phyloP scores from a whole-genome alignment of 768 basidiomycete genomes.

The Dictyophora rubrovolvata region DNA sequence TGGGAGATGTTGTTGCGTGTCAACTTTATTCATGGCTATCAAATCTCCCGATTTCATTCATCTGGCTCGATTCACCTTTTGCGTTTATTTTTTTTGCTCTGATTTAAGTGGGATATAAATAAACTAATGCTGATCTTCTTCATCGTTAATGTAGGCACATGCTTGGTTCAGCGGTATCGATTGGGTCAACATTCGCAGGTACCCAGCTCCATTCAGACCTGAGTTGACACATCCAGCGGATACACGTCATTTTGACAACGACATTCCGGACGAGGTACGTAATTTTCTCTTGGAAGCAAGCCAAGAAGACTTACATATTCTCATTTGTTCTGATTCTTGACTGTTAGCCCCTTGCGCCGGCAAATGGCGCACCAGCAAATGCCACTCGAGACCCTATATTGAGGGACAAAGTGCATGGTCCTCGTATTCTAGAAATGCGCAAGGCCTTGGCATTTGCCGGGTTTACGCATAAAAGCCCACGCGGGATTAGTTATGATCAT shows the following conservation, averaged over 20 bases:
- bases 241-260: constrained; percentile 90
- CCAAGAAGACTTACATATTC: background rate
- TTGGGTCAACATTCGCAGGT: constrained; percentile 77
- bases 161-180: constrained; percentile 89
- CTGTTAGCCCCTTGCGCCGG: constrained; percentile 71
- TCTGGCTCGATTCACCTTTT: background rate
- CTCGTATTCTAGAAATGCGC: constrained; percentile 78
- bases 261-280: constrained; percentile 82
- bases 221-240: constrained; percentile 75
- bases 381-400: constrained; percentile 85
- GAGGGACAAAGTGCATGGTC: constrained; percentile 75
- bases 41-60: background rate
- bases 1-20: too few relatives aligned
- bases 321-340: background rate
- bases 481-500: constrained; percentile 63
- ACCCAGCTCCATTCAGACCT: constrained; percentile 82
- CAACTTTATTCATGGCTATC: background rate
- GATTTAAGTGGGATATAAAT: background rate
- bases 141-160: constrained; percentile 47
- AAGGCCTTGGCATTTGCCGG: constrained; percentile 88
- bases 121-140: background rate
- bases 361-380: constrained; percentile 75
- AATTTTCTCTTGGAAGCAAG: constrained; percentile 17
- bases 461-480: constrained; percentile 84
- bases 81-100: background rate